A percentile compares a stretch with the other conserved stretches of the same genome.
Evolutionary conservation across 768 basidiomycete species (phyloP).

Genomic region (Porpolomopsis calyptriformis): DNA sequence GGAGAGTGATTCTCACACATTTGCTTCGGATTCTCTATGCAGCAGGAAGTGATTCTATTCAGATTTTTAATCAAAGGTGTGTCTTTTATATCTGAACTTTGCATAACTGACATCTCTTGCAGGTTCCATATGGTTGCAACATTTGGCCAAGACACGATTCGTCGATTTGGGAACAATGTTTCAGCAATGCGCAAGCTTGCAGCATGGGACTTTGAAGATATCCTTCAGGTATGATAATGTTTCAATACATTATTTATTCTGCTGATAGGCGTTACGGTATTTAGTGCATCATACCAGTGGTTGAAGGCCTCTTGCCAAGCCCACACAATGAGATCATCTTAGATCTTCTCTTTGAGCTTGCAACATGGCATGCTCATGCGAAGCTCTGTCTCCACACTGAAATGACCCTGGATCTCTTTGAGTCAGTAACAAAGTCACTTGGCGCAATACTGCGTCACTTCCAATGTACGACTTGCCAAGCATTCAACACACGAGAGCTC

Average conservation of each 20-base stretch:
- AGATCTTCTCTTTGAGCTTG: slow-evolving; percentile 24
- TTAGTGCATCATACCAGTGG: slow-evolving; percentile 27
- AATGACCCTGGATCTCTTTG: slow-evolving; percentile 19
- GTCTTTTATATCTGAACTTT: neutral
- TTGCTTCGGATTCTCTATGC: slow-evolving; percentile 17
- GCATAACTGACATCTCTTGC: neutral
- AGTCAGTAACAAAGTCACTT: slow-evolving; percentile 15
- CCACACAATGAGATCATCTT: slow-evolving; percentile 19
- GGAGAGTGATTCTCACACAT: slow-evolving; percentile 19
- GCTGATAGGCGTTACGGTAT: neutral
- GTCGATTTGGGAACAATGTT: slow-evolving; percentile 15
- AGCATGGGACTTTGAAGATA: slow-evolving; percentile 22
- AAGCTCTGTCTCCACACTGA: slow-evolving; percentile 32
- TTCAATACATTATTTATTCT: neutral
- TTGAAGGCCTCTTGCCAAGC: slow-evolving; percentile 26
- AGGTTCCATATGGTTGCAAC: slow-evolving; percentile 11
- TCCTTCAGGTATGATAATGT: slow-evolving; percentile 19
- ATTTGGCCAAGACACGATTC: slow-evolving; percentile 15
- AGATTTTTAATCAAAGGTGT: slow-evolving; percentile 13
- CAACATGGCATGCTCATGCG: slow-evolving; percentile 29
- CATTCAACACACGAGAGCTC: slow-evolving; percentile 25
- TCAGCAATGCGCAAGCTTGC: slow-evolving; percentile 15
- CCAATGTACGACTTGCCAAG: slow-evolving; percentile 14
- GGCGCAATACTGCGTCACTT: slow-evolving; percentile 22
- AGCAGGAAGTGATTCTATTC: slow-evolving; percentile 5